A percentile compares a stretch with the other conserved stretches of the same genome.
Evolutionary conservation across 441 rosid species (phyloP).

Genomic region (Bocquillonia castaneifolia): DNA sequence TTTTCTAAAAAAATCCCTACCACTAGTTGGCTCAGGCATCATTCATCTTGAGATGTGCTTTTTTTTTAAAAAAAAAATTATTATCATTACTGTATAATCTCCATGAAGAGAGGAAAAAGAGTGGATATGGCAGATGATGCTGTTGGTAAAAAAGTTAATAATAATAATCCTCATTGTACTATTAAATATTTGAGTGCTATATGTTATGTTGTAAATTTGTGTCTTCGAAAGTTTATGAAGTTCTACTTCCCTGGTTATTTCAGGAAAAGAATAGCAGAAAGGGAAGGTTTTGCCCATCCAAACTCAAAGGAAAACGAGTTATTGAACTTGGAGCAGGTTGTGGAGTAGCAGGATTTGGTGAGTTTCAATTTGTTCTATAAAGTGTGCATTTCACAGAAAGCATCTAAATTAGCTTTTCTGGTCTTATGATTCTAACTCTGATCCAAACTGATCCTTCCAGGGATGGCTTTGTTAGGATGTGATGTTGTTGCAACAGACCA

Average conservation of each 20-base stretch:
- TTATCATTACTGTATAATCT: too few species aligned
- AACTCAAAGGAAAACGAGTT: conserved; percentile 83
- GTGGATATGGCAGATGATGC: not conserved
- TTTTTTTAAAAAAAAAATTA: too few species aligned
- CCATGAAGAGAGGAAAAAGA: not conserved
- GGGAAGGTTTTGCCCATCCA: conserved; percentile 75
- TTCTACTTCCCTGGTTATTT: conserved; percentile 22
- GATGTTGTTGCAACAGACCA: conserved; percentile 85
- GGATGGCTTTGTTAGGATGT: conserved; percentile 90
- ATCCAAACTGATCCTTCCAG: conserved; percentile 37
- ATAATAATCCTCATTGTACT: not conserved
- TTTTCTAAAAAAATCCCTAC: too few species aligned
- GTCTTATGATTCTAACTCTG: conserved; percentile 13
- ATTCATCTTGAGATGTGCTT: not conserved
- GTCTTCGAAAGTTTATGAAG: not conserved
- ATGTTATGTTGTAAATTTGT: not conserved
- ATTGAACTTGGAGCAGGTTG: conserved; percentile 98
- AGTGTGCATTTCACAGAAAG: conserved; percentile 16
- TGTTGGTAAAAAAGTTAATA: not conserved
- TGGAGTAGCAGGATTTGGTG: conserved; percentile 95
- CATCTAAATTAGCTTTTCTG: conserved; percentile 6
- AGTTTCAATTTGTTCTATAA: conserved; percentile 30
- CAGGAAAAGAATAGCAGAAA: conserved; percentile 88
- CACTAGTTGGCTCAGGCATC: conserved; percentile 4
- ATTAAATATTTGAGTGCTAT: not conserved